These are phyloP conservation scores for Macroventuria anomochaeta DNA, from an alignment of 2,329 filamentous ascomycete species.

Conservation along the genomic window DNA sequence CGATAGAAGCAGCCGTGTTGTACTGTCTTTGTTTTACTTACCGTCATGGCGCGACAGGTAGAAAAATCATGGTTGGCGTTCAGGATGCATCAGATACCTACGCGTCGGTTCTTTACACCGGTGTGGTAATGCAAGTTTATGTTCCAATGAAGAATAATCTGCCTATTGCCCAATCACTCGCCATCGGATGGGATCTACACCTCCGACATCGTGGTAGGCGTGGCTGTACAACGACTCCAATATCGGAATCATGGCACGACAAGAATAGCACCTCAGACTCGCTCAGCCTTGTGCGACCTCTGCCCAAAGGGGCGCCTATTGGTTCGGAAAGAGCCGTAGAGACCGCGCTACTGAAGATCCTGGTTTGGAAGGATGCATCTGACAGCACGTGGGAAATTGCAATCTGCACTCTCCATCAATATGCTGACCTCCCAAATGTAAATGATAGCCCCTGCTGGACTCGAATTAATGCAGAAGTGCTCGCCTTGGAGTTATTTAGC, in stretches of 20 bases:
- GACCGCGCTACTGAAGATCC: neutral
- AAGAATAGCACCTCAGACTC: slow-evolving; percentile 3
- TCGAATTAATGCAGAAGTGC: neutral
- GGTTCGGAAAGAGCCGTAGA: neutral
- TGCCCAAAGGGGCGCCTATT: neutral
- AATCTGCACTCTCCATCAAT: neutral
- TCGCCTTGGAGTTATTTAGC: neutral
- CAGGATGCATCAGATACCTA: slow-evolving; percentile 43
- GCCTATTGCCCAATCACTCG: neutral
- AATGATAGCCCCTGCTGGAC: neutral
- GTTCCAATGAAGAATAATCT: slow-evolving; percentile 9
- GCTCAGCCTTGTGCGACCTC: slow-evolving; percentile 7
- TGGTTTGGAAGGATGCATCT: slow-evolving; percentile 7
- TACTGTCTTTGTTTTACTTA: slow-evolving; percentile 20
- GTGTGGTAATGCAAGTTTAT: slow-evolving; percentile 31
- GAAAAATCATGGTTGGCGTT: slow-evolving; percentile 41
- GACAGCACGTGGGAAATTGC: slow-evolving; percentile 7
- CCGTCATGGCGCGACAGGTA: slow-evolving; percentile 19
- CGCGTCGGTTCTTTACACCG: slow-evolving; percentile 25
- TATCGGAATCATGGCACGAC: neutral
- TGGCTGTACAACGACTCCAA: neutral
- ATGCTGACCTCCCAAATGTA: neutral
- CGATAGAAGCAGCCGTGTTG: slow-evolving; percentile 30
- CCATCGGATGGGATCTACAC: neutral
- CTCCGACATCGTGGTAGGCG: neutral